Evolutionary conservation across 2,329 filamentous ascomycete genomes (phyloP).

Genomic region (Pseudocercospora macadamiae): DNA sequence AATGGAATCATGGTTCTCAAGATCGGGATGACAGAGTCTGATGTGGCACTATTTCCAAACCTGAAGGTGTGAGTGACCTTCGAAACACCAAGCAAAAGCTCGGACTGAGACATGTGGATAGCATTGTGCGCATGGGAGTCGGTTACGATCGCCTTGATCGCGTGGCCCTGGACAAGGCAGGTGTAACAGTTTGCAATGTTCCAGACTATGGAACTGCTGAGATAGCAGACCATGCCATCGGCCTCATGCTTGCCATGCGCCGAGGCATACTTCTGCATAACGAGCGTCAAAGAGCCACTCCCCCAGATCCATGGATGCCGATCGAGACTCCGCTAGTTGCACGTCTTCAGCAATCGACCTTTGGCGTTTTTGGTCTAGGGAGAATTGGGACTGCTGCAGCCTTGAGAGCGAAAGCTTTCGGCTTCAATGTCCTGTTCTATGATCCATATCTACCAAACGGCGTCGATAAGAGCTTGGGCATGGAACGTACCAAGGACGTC

Average conservation of each 20-base stretch:
- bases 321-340: constrained; percentile 35
- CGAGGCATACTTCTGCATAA: constrained; percentile 37
- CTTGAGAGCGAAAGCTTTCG: constrained; percentile 37
- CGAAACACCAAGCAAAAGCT: neutral
- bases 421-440: constrained; percentile 38
- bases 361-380: constrained; percentile 36
- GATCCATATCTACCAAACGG: constrained; percentile 39
- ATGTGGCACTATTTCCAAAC: constrained; percentile 34
- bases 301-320: constrained; percentile 36
- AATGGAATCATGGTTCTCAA: constrained; percentile 38
- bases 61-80: constrained; percentile 35
- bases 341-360: constrained; percentile 31
- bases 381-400: constrained; percentile 37
- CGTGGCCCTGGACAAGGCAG: constrained; percentile 28
- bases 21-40: constrained; percentile 32
- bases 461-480: constrained; percentile 36
- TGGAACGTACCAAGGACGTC: constrained; percentile 36
- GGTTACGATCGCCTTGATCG: constrained; percentile 39
- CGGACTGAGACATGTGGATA: constrained; percentile 11
- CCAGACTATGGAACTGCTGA: constrained; percentile 39
- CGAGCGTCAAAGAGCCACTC: constrained; percentile 34
- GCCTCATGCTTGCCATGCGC: constrained; percentile 33
- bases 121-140: constrained; percentile 39
- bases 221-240: constrained; percentile 38
- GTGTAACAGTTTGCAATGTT: constrained; percentile 36